phyloP scores from a whole-genome alignment of 805 yeast genomes.

The Wickerhamiella parazyma region DNA sequence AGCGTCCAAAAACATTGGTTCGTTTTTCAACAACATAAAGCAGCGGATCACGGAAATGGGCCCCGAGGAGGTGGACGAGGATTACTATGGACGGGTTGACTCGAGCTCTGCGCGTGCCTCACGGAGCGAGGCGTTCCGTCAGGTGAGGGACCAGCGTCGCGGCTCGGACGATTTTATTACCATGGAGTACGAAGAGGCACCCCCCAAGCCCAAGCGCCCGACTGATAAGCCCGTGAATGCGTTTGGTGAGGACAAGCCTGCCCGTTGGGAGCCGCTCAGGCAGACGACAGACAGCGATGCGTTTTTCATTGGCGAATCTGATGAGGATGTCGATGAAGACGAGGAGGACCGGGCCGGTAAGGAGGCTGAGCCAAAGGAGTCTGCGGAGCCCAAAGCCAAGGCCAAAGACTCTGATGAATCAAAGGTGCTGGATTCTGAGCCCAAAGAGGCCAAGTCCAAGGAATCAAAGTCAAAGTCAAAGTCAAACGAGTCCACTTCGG shows the following conservation, averaged over 20 bases:
- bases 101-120: slow-evolving; percentile 6
- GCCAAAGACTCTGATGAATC: slow-evolving; percentile 10
- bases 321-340: slow-evolving; percentile 15
- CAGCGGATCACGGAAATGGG: slow-evolving; percentile 17
- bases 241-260: slow-evolving; percentile 17
- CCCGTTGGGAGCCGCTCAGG: slow-evolving; percentile 16
- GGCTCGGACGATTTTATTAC: background rate
- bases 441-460: too few species aligned
- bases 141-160: slow-evolving; percentile 2
- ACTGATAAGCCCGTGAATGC: slow-evolving; percentile 15
- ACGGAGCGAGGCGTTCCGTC: slow-evolving; percentile 11
- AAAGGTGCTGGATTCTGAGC: too few species aligned
- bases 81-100: slow-evolving; percentile 15
- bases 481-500: too few species aligned
- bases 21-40: slow-evolving; percentile 17
- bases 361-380: slow-evolving; percentile 12
- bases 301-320: slow-evolving; percentile 23
- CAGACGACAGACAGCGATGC: slow-evolving; percentile 14
- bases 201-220: slow-evolving; percentile 12
- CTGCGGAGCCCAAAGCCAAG: slow-evolving; percentile 16
- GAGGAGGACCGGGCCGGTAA: too few species aligned
- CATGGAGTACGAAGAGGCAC: slow-evolving; percentile 6
- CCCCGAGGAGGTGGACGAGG: slow-evolving; percentile 16
- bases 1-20: slow-evolving; percentile 15
- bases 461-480: too few species aligned